These are phyloP conservation scores for Lentinula lateritia DNA, from an alignment of 768 basidiomycete species.

Conservation along the genomic window DNA sequence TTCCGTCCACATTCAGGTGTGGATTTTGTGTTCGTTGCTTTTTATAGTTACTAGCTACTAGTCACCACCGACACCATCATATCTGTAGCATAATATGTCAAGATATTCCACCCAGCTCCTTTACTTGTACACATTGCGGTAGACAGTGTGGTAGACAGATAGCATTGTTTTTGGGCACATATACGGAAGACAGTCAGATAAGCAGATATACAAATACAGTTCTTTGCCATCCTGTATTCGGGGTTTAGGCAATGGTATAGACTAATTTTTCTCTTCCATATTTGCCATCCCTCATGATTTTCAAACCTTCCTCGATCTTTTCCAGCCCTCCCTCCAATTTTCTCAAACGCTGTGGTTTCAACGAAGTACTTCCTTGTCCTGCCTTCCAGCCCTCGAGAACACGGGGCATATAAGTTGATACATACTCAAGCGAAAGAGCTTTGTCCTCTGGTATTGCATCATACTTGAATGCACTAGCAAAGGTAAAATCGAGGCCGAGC, in stretches of 20 bases:
- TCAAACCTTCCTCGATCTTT: background rate
- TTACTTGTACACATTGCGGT: background rate
- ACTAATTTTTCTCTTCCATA: constrained; percentile 6
- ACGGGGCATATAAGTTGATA: background rate
- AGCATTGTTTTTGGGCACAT: too few relatives aligned
- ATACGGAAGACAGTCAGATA: background rate
- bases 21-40: background rate
- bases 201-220: too few relatives aligned
- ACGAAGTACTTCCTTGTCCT: background rate
- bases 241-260: background rate
- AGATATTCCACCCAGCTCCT: background rate
- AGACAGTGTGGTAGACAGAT: too few relatives aligned
- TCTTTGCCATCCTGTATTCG: background rate
- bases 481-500: background rate
- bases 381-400: constrained; percentile 5
- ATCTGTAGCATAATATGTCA: background rate
- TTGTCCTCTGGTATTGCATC: constrained; percentile 4
- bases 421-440: background rate
- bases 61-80: background rate
- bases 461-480: background rate
- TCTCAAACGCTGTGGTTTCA: background rate
- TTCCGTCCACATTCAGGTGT: background rate
- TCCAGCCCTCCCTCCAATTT: constrained; percentile 2
- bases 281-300: constrained; percentile 5
- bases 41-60: background rate